Conservation (phyloP, 495 filamentous ascomycete species). For the Hypoxylon lenormandii region DNA sequence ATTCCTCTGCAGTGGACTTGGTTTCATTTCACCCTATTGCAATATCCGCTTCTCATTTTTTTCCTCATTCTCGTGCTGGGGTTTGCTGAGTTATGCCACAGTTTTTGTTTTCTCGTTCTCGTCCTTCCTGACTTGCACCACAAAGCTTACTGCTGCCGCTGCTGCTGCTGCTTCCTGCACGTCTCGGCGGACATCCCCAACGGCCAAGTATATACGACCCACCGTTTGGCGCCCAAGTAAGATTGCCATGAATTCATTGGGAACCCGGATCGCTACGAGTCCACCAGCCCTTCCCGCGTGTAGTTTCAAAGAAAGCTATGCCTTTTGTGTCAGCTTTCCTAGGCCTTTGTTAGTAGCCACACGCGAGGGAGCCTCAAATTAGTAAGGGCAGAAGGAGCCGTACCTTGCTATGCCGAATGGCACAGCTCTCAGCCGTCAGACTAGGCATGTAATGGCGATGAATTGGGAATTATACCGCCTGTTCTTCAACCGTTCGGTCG, state of each 20-base stretch:
- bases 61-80: conserved; percentile 42
- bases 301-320: conserved; percentile 39
- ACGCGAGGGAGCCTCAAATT: conserved; percentile 34
- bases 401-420: conserved; percentile 16
- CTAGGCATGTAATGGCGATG: conserved; percentile 21
- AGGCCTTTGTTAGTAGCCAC: conserved; percentile 17
- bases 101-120: conserved; percentile 34
- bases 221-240: conserved; percentile 46
- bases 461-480: conserved; percentile 9
- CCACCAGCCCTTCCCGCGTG: conserved; percentile 22
- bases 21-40: conserved; percentile 34
- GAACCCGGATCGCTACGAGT: conserved; percentile 27
- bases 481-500: conserved; percentile 19
- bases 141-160: conserved; percentile 43
- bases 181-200: conserved; percentile 53
- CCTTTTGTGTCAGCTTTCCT: conserved; percentile 33
- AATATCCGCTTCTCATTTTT: conserved; percentile 40
- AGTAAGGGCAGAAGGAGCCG: conserved; percentile 23
- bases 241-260: conserved; percentile 48
- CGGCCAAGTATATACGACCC: conserved; percentile 47
- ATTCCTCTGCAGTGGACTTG: conserved; percentile 28
- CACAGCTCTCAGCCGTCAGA: conserved; percentile 19
- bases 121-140: conserved; percentile 39
- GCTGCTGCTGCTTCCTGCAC: conserved; percentile 45
- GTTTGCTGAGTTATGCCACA: conserved; percentile 35